Evolutionary conservation across 306 rosid species (phyloP), one percentile per base, ranked within the genome.

Genomic region (Trichosanthes cucumerina): DNA sequence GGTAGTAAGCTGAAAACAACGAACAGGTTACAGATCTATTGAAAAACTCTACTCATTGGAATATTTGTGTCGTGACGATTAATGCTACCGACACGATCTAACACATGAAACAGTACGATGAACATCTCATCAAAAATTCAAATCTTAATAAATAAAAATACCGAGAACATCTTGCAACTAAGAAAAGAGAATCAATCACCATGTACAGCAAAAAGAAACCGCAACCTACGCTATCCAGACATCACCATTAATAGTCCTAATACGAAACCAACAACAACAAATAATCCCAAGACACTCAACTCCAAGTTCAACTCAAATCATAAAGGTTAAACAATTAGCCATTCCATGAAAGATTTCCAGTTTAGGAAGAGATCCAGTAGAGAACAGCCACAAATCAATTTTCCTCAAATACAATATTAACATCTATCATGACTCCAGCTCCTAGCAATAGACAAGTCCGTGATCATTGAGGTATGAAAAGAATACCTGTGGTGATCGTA

Each of bases 401-500:
- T 52, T 23, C 50, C 26, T 3, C 12, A 19, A 70, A 8, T 10
- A 54, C 4, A 41, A 71, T 31, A n/a, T 15, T 26, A 52, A n/a
- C 5, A 15, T 43, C 65, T 26, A 54, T 43, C 24, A 46, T 47
- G 44, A 9, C 11, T 36, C n/a, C 38, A 26, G 19, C 39, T 33
- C 31, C 60, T 28, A 83, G 43, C 63, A 64, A 46, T 39, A 36
- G 5, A 38, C 46, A 65, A 26, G 47, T 2, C 39, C 76, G 75
- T 31, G 50, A 83, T 81, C 9, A 81, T 6, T 36, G 44, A 68
- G 52, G 75, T 28, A 33, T 16, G 28, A 39, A 68, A 86, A 78
- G 59, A 39, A 78, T 80, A 92, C 98, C 97, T 3, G 96, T 92
- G 38, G 98, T 95, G 81, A 95, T 95, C 63, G 98, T 92, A 52